Conservation (phyloP, 2,329 filamentous ascomycete species). For the Aspergillus fischeri region DNA sequence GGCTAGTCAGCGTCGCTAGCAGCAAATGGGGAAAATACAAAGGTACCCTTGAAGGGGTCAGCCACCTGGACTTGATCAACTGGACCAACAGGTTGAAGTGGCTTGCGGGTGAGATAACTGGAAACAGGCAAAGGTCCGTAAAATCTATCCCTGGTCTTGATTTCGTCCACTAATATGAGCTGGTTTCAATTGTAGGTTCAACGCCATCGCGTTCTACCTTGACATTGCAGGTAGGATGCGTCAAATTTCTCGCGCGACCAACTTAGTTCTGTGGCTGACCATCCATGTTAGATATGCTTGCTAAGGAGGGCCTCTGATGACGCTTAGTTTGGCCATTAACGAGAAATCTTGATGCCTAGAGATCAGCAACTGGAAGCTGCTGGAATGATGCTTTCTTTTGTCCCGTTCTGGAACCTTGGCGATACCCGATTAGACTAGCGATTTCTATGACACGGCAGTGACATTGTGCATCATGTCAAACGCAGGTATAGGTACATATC, state of each 20-base stretch:
- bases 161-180: slow-evolving; percentile 10
- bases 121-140: slow-evolving; percentile 51
- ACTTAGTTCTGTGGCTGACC: slow-evolving; percentile 7
- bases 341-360: slow-evolving; percentile 18
- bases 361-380: not conserved
- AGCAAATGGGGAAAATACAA: slow-evolving; percentile 61
- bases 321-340: not conserved
- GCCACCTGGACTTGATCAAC: slow-evolving; percentile 62
- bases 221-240: slow-evolving; percentile 56
- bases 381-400: not conserved
- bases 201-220: slow-evolving; percentile 61
- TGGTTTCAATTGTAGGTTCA: slow-evolving; percentile 48
- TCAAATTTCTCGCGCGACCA: not conserved
- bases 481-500: not conserved
- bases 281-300: slow-evolving; percentile 55
- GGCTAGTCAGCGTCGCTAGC: slow-evolving; percentile 57
- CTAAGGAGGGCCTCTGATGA: slow-evolving; percentile 56
- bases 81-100: slow-evolving; percentile 61
- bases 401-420: slow-evolving; percentile 2
- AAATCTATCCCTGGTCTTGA: not conserved
- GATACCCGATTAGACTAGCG: slow-evolving; percentile 3
- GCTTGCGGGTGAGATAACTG: slow-evolving; percentile 54
- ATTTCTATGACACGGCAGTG: not conserved
- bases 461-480: not conserved
- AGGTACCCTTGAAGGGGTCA: slow-evolving; percentile 60